Evolutionary conservation across 306 rosid species (phyloP).

Genomic region (Trifolium dubium): DNA sequence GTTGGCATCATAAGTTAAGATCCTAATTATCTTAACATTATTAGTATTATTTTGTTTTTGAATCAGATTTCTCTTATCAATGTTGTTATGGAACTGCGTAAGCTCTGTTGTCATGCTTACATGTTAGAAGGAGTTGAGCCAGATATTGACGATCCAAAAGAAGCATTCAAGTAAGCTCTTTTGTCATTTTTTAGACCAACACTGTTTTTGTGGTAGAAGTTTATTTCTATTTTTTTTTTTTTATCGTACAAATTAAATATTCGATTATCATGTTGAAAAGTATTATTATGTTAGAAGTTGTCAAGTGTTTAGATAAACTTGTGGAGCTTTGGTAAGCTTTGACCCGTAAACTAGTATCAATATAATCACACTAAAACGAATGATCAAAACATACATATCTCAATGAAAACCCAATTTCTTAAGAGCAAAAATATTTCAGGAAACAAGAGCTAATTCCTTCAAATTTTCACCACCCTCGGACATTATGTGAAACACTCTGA

Average conservation of each 20-base stretch:
- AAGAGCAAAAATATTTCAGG: not conserved
- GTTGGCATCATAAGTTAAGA: constrained; percentile 24
- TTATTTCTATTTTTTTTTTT: too few relatives aligned
- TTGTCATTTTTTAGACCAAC: constrained; percentile 24
- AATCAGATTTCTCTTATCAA: constrained; percentile 96
- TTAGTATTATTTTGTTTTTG: constrained; percentile 35
- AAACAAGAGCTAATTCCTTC: not conserved
- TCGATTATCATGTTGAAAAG: constrained; percentile 21
- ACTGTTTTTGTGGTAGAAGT: too few relatives aligned
- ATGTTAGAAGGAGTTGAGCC: constrained; percentile 99
- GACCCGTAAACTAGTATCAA: not conserved
- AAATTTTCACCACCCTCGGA: not conserved
- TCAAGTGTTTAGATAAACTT: not conserved
- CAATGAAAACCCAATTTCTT: not conserved
- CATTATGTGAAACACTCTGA: not conserved
- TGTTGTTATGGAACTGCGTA: constrained; percentile 98
- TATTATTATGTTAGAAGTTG: constrained; percentile 23
- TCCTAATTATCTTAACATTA: constrained; percentile 21
- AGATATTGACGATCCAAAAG: constrained; percentile 79
- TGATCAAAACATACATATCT: not conserved
- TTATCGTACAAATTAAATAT: constrained; percentile 23
- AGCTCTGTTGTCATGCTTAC: constrained; percentile 96
- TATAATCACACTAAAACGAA: constrained; percentile 1
- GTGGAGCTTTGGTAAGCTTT: not conserved
- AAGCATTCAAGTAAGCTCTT: constrained; percentile 67